Base-by-base conservation (phyloP, 2,329 filamentous ascomycete species). In the Aspergillus cejpii region DNA sequence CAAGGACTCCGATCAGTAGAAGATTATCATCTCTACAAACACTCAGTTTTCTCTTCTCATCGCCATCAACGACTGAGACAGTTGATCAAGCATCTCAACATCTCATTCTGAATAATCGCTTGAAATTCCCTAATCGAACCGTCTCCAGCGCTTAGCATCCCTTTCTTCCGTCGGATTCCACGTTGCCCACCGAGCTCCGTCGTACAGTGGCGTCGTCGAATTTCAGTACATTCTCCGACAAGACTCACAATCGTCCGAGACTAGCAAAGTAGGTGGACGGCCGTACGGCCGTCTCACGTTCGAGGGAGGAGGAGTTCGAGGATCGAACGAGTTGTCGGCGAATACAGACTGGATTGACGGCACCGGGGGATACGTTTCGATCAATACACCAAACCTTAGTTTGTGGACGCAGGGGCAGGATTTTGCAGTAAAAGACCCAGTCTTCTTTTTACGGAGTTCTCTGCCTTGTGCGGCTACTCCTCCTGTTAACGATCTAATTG, bases 271-370 rank as follows among this genome's bases (percentile, higher is more conserved):
- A 57, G 59, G 61, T 61, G 55, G 63, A 61, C 62, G 63, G 63
- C 62, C 63, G 55, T 57, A 43, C 45, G 61, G 63, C 63, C 63
- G 59, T 65, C 61, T 64, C 59, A 53, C 56, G 48, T 46, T 53
- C 55, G 53, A 50, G 61, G 60, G 56, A 54, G 58, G 54, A 55
- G 60, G 57, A 54, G 54, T 44, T 44, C 50, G 52, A 53, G 51
- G 52, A 48, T 44, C 47, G 39, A 47, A 46, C 44, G 44, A 45
- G 37, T 37, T 34, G 46, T 37, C 26, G 27, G 42, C 37, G 31
- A 14, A 37, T 21, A 26, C 31, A 41, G 40, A 29, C n/a, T 8
- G 31, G 34, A 34, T 3, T 17, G 39, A 47, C 40, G 15, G 17
- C 11, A 14, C 15, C 20, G 5, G 6, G 29, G 31, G n/a, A 42